A percentile compares a stretch with the other conserved stretches of the same genome.
Conservation (phyloP, 352 stramenopile genomes). For the Pythium phragmiticola region DNA sequence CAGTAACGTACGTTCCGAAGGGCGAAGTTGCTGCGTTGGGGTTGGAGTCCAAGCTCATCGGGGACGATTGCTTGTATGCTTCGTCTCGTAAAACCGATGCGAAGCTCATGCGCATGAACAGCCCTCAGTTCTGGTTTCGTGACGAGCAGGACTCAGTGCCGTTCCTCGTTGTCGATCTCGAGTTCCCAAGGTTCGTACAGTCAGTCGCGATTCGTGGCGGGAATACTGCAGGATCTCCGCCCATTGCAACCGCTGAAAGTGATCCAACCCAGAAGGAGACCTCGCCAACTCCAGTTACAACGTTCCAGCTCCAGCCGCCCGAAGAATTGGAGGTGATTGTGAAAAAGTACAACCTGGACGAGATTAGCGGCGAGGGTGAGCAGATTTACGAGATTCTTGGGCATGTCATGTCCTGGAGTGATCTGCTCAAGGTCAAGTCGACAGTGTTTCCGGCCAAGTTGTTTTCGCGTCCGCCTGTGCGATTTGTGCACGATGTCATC, state of each 20-base stretch:
- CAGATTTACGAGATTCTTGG: conserved; percentile 60
- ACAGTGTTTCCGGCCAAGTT: conserved; percentile 62
- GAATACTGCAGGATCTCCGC: conserved; percentile 24
- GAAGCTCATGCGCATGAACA: conserved; percentile 60
- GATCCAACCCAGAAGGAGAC: conserved; percentile 1
- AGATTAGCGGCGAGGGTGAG: conserved; percentile 60
- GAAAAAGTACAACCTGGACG: conserved; percentile 39
- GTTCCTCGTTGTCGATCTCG: conserved; percentile 68
- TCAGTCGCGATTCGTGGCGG: conserved; percentile 62
- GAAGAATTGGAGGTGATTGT: conserved; percentile 35
- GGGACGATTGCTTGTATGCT: conserved; percentile 51
- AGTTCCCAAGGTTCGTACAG: conserved; percentile 64
- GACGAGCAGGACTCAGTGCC: conserved; percentile 50
- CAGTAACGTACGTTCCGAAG: conserved; percentile 37
- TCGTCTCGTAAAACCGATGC: conserved; percentile 62
- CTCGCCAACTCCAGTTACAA: conserved; percentile 21
- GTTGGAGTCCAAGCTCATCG: conserved; percentile 57
- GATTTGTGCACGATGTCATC: conserved; percentile 81
- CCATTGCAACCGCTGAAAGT: conserved; percentile 5
- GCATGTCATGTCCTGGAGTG: conserved; percentile 76
- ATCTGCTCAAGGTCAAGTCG: conserved; percentile 80
- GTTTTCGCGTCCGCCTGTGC: conserved; percentile 71
- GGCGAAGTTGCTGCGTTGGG: conserved; percentile 55
- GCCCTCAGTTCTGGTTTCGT: conserved; percentile 53
- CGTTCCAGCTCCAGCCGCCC: conserved; percentile 45